Percentiles rank a stretch among this genome's conserved stretches.
These are phyloP conservation scores for Tetrapyrgos nigripes DNA, from an alignment of 1,284 basidiomycete species.

Conservation along the genomic window DNA sequence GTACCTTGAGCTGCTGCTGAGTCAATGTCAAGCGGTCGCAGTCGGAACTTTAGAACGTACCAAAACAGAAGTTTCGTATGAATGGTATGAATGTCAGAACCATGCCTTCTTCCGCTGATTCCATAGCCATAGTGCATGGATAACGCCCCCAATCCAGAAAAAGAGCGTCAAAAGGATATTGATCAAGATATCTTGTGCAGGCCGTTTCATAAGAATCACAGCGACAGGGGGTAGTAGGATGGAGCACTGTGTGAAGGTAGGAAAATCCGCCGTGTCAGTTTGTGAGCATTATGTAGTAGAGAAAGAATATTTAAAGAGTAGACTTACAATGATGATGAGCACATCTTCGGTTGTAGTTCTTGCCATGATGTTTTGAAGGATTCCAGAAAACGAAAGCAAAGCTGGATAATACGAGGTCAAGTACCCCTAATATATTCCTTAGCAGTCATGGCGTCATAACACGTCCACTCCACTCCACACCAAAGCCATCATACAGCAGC, in stretches of 20 bases:
- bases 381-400: not conserved
- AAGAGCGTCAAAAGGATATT: slow-evolving; percentile 11
- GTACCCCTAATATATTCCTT: not conserved
- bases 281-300: not conserved
- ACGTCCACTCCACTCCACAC: not conserved
- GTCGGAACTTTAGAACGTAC: too few relatives aligned
- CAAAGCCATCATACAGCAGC: not conserved
- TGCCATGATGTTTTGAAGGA: not conserved
- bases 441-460: not conserved
- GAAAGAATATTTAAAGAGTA: not conserved
- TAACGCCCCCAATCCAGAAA: slow-evolving; percentile 14
- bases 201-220: slow-evolving; percentile 12
- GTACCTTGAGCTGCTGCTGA: too few relatives aligned
- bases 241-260: slow-evolving; percentile 1
- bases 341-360: slow-evolving; percentile 8
- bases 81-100: too few relatives aligned
- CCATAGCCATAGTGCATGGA: slow-evolving; percentile 14
- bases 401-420: not conserved
- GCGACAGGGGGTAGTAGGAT: slow-evolving; percentile 12
- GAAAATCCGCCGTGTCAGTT: not conserved
- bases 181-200: slow-evolving; percentile 9
- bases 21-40: too few relatives aligned
- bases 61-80: too few relatives aligned
- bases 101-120: slow-evolving; percentile 14
- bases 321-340: slow-evolving; percentile 10